Evolutionary conservation across 1,139 yeast genomes (phyloP).

Genomic region (Candida sojae): DNA sequence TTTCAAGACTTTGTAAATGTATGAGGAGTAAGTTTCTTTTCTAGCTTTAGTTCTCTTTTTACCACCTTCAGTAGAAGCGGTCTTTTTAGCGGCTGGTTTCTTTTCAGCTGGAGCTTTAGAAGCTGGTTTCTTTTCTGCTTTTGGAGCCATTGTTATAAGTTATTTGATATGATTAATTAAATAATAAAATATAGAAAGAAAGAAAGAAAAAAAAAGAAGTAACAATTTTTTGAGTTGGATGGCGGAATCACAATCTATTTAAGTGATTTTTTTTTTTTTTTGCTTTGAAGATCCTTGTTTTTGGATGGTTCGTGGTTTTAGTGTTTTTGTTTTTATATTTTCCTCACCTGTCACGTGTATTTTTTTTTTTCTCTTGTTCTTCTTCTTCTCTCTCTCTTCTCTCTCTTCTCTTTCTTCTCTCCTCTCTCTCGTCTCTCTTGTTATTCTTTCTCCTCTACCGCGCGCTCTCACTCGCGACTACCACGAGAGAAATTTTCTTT

Average conservation of each 20-base stretch:
- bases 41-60: conserved; percentile 97
- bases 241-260: conserved; percentile 8
- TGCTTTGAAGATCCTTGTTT: not conserved
- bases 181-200: not conserved
- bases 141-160: conserved; percentile 78
- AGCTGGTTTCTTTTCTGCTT: conserved; percentile 98
- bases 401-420: conserved; percentile 3
- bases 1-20: conserved; percentile 97
- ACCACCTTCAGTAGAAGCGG: conserved; percentile 74
- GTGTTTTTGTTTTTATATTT: not conserved
- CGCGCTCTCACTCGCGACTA: no score
- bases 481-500: not conserved
- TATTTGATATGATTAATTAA: conserved; percentile 11
- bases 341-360: conserved; percentile 4
- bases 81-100: conserved; percentile 96
- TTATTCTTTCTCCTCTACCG: not conserved
- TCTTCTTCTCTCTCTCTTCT: conserved; percentile 2
- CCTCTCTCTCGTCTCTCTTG: not conserved
- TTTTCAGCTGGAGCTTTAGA: conserved; percentile 98
- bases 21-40: conserved; percentile 98
- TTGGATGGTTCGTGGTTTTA: no score
- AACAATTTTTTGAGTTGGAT: conserved; percentile 1
- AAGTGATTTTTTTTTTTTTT: conserved; percentile 5
- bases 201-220: conserved; percentile 8
- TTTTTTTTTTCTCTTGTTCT: not conserved